Evolutionary conservation across 345 rosid species (phyloP), one percentile per base, ranked within the genome.

Genomic region (Pseudoturritis turrita): DNA sequence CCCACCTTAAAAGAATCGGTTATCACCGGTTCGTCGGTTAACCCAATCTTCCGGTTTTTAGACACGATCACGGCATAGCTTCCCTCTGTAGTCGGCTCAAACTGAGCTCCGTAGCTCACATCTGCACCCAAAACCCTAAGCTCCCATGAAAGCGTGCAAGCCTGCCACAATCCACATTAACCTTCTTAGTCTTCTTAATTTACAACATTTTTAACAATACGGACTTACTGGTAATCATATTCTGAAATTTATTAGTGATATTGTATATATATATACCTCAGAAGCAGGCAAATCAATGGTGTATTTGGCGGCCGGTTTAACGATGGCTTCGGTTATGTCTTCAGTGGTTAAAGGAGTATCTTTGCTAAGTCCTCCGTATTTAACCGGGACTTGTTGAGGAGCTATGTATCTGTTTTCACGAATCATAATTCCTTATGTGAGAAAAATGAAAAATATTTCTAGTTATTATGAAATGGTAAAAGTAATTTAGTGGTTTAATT

Each of bases 61-160:
- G 89, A 84, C 6, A 95, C 89, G 17, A 95, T 91, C 39, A 95
- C 87, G 1, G 84, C 83, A 75, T 95, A 91, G 55, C 89, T 83
- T 37, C 79, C 88, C 70, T 91, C 90, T 0, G 85, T 58, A 37
- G 71, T 76, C 0, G 97, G 93, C 70, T 80, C 83, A 39, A 94
- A 94, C 75, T 94, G 92, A 17, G 89, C 97, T 15, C 90, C 88
- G 5, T 85, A 91, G 75, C 64, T 86, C 71, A 88, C 96, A 29
- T 91, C 92, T 77, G 92, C 86, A 7, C 97, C 97, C 52, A 91
- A 78, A 66, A 89, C 95, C 71, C 95, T 81, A 3, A 88, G 77
- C 77, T 91, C 96, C 97, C 96, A 94, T 1, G 80, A 81, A 17
- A 89, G 41, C 3, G 62, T 31, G 35, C 88, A 53, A 31, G 73